Evolutionary conservation across 225 moss, liverwort and hornwort genomes (phyloP).

Genomic region (Sphagnum tenellum): DNA sequence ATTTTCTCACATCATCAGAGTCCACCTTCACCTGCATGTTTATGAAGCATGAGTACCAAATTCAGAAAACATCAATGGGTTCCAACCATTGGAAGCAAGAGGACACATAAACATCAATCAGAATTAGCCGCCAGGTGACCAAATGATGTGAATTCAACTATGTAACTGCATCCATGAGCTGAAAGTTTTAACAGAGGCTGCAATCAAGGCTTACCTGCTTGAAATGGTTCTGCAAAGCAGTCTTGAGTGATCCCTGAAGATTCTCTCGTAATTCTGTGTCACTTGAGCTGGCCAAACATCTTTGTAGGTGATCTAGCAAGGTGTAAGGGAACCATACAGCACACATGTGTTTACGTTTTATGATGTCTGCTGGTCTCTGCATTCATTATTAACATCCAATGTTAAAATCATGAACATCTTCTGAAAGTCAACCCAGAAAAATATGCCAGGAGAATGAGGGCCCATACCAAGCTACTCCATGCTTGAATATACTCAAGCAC

Average conservation of each 20-base stretch:
- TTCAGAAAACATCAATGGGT: background rate
- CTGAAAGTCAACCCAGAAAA: background rate
- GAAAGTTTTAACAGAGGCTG: background rate
- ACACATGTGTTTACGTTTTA: constrained; percentile 86
- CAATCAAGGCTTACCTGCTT: constrained; percentile 38
- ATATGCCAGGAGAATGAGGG: background rate
- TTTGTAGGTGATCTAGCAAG: constrained; percentile 65
- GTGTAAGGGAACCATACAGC: constrained; percentile 98
- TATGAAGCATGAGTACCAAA: background rate
- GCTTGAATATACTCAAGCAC: constrained; percentile 77
- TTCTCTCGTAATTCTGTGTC: constrained; percentile 42
- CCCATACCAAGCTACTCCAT: constrained; percentile 45
- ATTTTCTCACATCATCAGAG: constrained; percentile 58
- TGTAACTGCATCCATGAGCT: background rate
- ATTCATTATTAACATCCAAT: constrained; percentile 2
- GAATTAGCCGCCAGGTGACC: no score
- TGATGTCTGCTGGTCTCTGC: constrained; percentile 78
- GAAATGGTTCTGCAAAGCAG: constrained; percentile 77
- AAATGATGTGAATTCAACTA: background rate
- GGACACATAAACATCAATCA: no score
- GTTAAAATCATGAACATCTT: background rate
- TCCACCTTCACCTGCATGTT: constrained; percentile 61
- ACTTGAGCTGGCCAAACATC: constrained; percentile 48
- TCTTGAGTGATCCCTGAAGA: constrained; percentile 62
- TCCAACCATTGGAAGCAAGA: background rate